Percentiles rank a stretch among this genome's conserved stretches.
Evolutionary conservation across 2,329 filamentous ascomycete species (phyloP).

Genomic region (Xylaria sp.): DNA sequence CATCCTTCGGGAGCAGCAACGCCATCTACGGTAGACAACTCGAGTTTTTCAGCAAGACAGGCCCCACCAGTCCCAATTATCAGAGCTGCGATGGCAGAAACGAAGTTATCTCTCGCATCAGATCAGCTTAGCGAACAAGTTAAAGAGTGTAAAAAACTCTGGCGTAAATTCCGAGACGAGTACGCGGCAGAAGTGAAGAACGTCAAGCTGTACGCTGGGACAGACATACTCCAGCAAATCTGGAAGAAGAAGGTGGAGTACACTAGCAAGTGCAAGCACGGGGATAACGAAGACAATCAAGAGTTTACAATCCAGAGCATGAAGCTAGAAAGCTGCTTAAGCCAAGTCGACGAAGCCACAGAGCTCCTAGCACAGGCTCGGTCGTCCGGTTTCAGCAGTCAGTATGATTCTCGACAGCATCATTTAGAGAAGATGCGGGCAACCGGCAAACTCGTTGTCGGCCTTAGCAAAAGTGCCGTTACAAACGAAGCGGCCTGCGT

Average conservation of each 20-base stretch:
- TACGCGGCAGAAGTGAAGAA: constrained; percentile 34
- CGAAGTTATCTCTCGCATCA: constrained; percentile 36
- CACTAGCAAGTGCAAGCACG: constrained; percentile 24
- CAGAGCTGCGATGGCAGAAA: constrained; percentile 28
- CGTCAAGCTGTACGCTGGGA: constrained; percentile 34
- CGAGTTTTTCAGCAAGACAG: background rate
- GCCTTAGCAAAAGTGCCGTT: constrained; percentile 31
- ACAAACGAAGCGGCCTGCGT: constrained; percentile 32
- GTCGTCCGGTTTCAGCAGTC: constrained; percentile 9
- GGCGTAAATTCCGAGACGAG: constrained; percentile 30
- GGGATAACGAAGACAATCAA: constrained; percentile 25
- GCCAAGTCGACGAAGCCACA: constrained; percentile 33
- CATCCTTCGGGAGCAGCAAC: background rate
- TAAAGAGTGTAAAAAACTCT: constrained; percentile 34
- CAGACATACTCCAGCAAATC: constrained; percentile 34
- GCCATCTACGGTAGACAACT: background rate
- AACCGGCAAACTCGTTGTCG: constrained; percentile 28
- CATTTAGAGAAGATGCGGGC: constrained; percentile 35
- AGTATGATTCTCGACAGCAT: constrained; percentile 32
- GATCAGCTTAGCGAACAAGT: constrained; percentile 36
- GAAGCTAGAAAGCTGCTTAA: constrained; percentile 36
- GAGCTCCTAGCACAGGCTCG: constrained; percentile 15
- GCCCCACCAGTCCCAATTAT: background rate
- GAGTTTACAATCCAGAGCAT: constrained; percentile 35
- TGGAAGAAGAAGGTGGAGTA: constrained; percentile 37